Evolutionary conservation across 164 flowering plant species (phyloP), one percentile per base, ranked within the genome.

Genomic region (Tetracentron sinense): DNA sequence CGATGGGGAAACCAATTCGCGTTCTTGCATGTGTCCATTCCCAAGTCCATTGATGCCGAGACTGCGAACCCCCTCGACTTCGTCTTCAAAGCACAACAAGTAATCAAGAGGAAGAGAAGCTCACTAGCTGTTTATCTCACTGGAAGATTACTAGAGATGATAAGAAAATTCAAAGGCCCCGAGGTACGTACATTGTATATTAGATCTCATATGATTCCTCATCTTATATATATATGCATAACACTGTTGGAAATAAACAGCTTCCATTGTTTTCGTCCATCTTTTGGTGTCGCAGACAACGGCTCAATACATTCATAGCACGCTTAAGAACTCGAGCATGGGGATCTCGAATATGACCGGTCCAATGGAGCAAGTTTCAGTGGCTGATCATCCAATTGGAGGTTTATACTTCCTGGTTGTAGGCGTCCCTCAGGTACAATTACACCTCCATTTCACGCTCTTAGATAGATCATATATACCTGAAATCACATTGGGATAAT

Each of bases 381-480:
- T 83, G 56, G 80, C 73, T 17, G 58, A 62, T 63, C 77, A 77
- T 64, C 82, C 84, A 1, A n/a, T 64, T 49, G 68, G 31, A 19
- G 72, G 80, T 46, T 48, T 80, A 2, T 83, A 83, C 62, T 83
- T 78, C 55, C 66, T 72, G 75, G 74, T 77, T 42, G 64, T 54
- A 19, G 76, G 76, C 2, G 56, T 33, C 2, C 87, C 87, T 25
- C 78, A 75, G 81, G 87, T 82, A 70, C n/a, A n/a, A n/a, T n/a
- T n/a, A n/a, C 35, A 42, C 11, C 7, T 49, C 21, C 1, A 19
- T n/a, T n/a, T n/a, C n/a, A n/a, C n/a, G n/a, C n/a, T n/a, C n/a
- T n/a, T n/a, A n/a, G n/a, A n/a, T n/a, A n/a, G n/a, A n/a, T n/a
- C n/a, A n/a, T n/a, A n/a, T n/a, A n/a, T n/a, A n/a, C n/a, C n/a